These are phyloP conservation scores for Trichosanthes truncata DNA, from an alignment of 306 rosid genomes.

Conservation along the genomic window DNA sequence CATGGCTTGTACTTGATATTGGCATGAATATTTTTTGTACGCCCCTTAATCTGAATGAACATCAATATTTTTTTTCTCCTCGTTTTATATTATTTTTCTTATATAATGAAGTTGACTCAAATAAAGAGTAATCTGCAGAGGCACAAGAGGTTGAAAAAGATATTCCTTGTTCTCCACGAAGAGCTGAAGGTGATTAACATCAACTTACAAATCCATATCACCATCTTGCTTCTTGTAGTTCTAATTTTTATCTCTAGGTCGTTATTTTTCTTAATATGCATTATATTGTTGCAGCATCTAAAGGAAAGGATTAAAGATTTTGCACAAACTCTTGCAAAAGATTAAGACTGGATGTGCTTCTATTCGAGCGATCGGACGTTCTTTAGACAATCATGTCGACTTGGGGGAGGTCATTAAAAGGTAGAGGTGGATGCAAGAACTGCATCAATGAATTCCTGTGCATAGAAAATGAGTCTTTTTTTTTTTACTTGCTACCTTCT, in stretches of 20 bases:
- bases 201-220: background rate
- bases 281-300: slow-evolving; percentile 43
- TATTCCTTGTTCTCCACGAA: slow-evolving; percentile 78
- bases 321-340: slow-evolving; percentile 29
- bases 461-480: background rate
- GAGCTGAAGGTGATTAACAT: slow-evolving; percentile 60
- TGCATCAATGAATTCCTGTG: background rate
- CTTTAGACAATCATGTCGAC: background rate
- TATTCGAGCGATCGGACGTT: background rate
- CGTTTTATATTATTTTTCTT: background rate
- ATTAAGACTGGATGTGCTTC: slow-evolving; percentile 16
- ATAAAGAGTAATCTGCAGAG: slow-evolving; percentile 50
- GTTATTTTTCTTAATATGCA: background rate
- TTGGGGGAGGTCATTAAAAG: background rate
- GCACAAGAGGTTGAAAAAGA: slow-evolving; percentile 75
- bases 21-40: background rate
- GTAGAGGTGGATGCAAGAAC: background rate
- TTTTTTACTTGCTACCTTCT: slow-evolving; percentile 2
- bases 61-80: background rate
- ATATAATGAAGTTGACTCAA: background rate
- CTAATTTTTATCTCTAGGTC: background rate
- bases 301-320: slow-evolving; percentile 69
- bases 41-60: background rate
- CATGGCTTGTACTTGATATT: background rate
- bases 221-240: background rate